phyloP scores from a whole-genome alignment of 2,329 filamentous ascomycete genomes.

The Aspergillus ibericus region DNA sequence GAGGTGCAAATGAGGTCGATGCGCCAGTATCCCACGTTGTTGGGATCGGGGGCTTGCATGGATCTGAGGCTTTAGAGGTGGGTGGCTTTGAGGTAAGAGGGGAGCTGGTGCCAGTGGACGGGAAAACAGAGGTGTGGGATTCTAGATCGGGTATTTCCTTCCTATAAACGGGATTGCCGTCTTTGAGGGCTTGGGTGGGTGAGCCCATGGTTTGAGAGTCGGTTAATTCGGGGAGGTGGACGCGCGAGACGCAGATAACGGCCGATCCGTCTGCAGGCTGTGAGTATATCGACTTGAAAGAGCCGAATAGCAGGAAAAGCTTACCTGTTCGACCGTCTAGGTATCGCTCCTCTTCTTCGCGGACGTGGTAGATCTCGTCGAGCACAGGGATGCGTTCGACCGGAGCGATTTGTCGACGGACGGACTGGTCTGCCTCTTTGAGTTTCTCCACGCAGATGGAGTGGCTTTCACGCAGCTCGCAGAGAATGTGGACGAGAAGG shows the following conservation, averaged over 20 bases:
- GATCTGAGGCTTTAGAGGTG: not conserved
- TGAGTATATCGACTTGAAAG: not conserved
- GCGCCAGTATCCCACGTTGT: constrained; percentile 14
- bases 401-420: constrained; percentile 34
- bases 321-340: constrained; percentile 32
- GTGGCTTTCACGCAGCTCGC: constrained; percentile 35
- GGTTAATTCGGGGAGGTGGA: constrained; percentile 29
- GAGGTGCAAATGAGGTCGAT: constrained; percentile 11
- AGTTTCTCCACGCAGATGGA: constrained; percentile 34
- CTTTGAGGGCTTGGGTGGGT: constrained; percentile 13
- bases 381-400: constrained; percentile 30
- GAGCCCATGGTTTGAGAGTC: constrained; percentile 21
- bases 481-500: constrained; percentile 37
- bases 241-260: constrained; percentile 27
- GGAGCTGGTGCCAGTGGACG: constrained; percentile 15
- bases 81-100: constrained; percentile 1
- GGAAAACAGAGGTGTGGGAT: constrained; percentile 24
- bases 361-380: constrained; percentile 38
- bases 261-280: constrained; percentile 24
- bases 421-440: constrained; percentile 35
- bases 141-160: constrained; percentile 20
- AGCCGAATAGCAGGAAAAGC: not conserved
- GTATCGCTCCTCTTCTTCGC: constrained; percentile 34
- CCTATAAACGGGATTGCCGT: constrained; percentile 15
- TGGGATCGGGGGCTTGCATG: constrained; percentile 5